Conservation (phyloP, 306 rosid genomes). For the Adenanthera pavonina region DNA sequence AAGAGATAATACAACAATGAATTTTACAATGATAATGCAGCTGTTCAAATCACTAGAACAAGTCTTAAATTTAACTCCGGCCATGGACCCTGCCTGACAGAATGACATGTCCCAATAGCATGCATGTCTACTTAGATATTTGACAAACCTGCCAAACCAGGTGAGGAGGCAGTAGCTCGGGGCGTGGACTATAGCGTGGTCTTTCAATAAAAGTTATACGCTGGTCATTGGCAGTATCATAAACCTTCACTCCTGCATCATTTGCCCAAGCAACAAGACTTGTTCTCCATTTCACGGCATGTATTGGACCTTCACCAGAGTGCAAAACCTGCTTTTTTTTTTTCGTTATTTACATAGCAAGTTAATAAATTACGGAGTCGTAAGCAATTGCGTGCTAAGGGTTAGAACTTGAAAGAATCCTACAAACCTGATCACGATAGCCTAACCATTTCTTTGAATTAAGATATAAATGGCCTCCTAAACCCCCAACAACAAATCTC, state of each 20-base stretch:
- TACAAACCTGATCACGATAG: conserved; percentile 72
- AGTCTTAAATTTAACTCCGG: conserved; percentile 27
- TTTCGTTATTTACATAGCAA: not conserved
- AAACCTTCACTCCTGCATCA: conserved; percentile 88
- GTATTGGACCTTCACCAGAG: conserved; percentile 92
- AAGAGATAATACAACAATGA: conserved; percentile 17
- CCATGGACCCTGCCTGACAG: conserved; percentile 18
- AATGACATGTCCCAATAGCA: conserved; percentile 33
- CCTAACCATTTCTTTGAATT: conserved; percentile 87
- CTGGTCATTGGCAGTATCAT: conserved; percentile 78
- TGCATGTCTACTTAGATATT: conserved; percentile 18
- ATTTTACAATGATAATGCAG: not conserved
- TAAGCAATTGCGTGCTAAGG: not conserved
- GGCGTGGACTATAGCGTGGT: conserved; percentile 83
- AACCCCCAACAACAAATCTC: conserved; percentile 86
- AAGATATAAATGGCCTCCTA: conserved; percentile 75
- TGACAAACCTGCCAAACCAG: conserved; percentile 84
- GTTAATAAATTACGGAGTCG: conserved; percentile 7
- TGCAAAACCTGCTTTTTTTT: conserved; percentile 73
- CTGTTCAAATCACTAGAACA: conserved; percentile 1
- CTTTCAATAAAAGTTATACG: conserved; percentile 88
- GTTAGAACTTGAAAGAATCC: conserved; percentile 18
- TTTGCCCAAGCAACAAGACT: conserved; percentile 94
- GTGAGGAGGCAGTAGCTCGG: conserved; percentile 85
- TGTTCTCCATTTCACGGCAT: conserved; percentile 80